phyloP scores from a whole-genome alignment of 2,329 filamentous ascomycete species.

The Colletotrichum salicis region DNA sequence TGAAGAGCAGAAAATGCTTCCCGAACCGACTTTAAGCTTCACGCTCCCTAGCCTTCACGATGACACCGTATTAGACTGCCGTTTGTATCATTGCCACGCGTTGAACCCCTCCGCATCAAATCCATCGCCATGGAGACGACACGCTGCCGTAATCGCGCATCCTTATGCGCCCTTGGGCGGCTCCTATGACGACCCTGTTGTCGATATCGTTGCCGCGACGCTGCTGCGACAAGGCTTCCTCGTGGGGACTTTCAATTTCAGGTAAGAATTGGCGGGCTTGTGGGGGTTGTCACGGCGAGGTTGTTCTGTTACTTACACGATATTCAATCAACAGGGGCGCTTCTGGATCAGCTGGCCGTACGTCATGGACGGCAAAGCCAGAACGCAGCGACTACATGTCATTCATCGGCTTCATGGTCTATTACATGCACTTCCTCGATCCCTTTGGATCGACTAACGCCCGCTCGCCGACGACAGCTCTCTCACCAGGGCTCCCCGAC shows the following conservation, averaged over 20 bases:
- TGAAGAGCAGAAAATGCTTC: slow-evolving; percentile 57
- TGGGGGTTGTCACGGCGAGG: neutral
- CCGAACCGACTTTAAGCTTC: slow-evolving; percentile 71
- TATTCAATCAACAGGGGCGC: slow-evolving; percentile 71
- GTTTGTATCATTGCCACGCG: slow-evolving; percentile 78
- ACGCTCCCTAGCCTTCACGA: slow-evolving; percentile 89
- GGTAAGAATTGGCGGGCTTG: slow-evolving; percentile 61
- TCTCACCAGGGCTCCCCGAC: slow-evolving; percentile 18
- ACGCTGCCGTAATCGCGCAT: slow-evolving; percentile 80
- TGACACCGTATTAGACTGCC: slow-evolving; percentile 78
- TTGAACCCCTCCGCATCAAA: slow-evolving; percentile 46
- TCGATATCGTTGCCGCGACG: slow-evolving; percentile 72
- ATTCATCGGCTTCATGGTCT: slow-evolving; percentile 80
- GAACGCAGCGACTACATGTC: slow-evolving; percentile 87
- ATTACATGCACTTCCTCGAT: slow-evolving; percentile 74
- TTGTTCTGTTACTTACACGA: neutral
- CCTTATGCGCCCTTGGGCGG: slow-evolving; percentile 92
- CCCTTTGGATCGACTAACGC: slow-evolving; percentile 43
- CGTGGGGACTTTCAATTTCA: slow-evolving; percentile 91
- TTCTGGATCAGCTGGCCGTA: slow-evolving; percentile 76
- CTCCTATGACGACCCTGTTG: slow-evolving; percentile 82
- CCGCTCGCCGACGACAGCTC: slow-evolving; percentile 1
- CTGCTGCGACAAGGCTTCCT: slow-evolving; percentile 78
- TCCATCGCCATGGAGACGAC: slow-evolving; percentile 55
- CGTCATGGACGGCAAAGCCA: slow-evolving; percentile 86